A percentile compares a stretch with the other conserved stretches of the same genome.
phyloP scores from a whole-genome alignment of 2,329 filamentous ascomycete genomes.

The Xylariaceae sp. region DNA sequence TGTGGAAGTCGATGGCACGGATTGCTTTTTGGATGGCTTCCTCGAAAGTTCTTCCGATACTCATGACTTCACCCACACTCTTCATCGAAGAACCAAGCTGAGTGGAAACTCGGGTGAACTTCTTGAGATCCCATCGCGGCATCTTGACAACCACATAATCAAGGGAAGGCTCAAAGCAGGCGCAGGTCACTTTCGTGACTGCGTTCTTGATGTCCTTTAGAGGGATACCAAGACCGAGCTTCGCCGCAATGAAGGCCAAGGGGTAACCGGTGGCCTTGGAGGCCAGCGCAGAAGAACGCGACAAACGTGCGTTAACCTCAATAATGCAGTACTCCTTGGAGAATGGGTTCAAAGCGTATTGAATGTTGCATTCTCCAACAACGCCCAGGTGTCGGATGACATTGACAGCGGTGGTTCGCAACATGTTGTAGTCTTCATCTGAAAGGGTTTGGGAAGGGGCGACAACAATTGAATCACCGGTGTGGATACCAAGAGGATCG shows the following conservation, averaged over 20 bases:
- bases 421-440: conserved; percentile 98
- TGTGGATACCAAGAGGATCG: conserved; percentile 95
- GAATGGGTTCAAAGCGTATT: conserved; percentile 94
- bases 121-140: conserved; percentile 97
- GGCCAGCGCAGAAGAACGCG: conserved; percentile 87
- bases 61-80: conserved; percentile 99
- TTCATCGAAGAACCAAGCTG: conserved; percentile 98
- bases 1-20: conserved; percentile 88
- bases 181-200: conserved; percentile 91
- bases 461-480: conserved; percentile 96
- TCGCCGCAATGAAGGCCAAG: conserved; percentile 92
- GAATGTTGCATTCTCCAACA: conserved; percentile 98
- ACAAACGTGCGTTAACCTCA: conserved; percentile 95
- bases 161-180: conserved; percentile 96
- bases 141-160: conserved; percentile 99
- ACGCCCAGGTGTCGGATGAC: conserved; percentile 96
- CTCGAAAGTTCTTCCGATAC: conserved; percentile 92
- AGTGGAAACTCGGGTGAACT: conserved; percentile 94
- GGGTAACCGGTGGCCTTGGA: conserved; percentile 98
- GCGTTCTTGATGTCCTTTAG: conserved; percentile 95
- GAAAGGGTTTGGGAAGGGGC: conserved; percentile 95
- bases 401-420: conserved; percentile 92
- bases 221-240: conserved; percentile 89
- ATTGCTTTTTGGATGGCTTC: conserved; percentile 99
- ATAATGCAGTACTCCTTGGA: conserved; percentile 98